Base-by-base conservation (phyloP, 1,284 basidiomycete species). In the Jaminaea rosea region DNA sequence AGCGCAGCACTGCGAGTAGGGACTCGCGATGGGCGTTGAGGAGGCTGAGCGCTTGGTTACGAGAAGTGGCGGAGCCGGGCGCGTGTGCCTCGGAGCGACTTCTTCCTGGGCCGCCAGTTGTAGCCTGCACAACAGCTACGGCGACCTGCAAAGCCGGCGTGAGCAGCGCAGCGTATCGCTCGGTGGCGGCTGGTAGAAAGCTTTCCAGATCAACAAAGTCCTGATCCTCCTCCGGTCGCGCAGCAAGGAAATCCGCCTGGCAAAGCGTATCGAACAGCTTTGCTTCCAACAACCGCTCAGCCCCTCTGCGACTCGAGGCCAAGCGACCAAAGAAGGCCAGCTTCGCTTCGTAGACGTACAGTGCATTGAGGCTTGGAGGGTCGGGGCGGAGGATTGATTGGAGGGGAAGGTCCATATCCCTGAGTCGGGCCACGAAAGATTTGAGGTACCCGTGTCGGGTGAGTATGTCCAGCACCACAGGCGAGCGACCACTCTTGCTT, bases 341-440 rank as follows among this genome's bases (percentile, higher is more conserved):
- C 75, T 92, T 91, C 13, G 91, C 83, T 74, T 97, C 93, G 68
- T 93, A 97, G 13, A 97, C 88, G 75, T 94, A 97, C 44, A 93
- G 79, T 0, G 88, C 80, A 67, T 96, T 93, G 19, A 98, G 77
- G 57, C 89, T 87, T 87, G 88, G 86, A 46, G 91, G 89, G 75
- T 96, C 90, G 10, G 89, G 86, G 64, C 84, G 84, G 9, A 97
- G 79, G 15, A 91, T 84, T 21, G 82, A 81, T 67, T 87, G 84
- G 55, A 98, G 75, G n/a, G 83, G 80, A 32, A 77, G 65, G 75
- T 97, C 92, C 3, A 83, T 80, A 68, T 92, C 89, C 73, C 88
- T 88, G 58, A 96, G 74, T 15, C 85, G 84, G 39, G 82, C 80
- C 17, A 92, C 85, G 59, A 97, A 91, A 62, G 86, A 87, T 17